Conservation (phyloP, 345 rosid genomes). For the Schrenkiella parvula region DNA sequence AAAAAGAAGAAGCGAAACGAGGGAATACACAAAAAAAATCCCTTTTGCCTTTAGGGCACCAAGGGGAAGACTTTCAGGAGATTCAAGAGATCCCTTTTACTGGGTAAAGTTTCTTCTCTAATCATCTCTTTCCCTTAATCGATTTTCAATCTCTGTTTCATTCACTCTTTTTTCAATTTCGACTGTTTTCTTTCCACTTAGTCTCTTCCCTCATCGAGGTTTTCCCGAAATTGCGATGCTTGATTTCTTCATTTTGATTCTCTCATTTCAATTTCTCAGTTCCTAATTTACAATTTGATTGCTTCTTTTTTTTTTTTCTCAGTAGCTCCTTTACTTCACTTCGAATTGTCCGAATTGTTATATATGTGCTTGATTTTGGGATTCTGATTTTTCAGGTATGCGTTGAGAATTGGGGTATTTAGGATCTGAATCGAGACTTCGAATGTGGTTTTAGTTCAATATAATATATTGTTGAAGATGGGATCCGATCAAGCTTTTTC, state of each 20-base stretch:
- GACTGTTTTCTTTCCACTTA: neutral
- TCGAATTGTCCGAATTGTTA: neutral
- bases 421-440: neutral
- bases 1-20: neutral
- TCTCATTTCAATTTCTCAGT: neutral
- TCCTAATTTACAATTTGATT: neutral
- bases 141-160: neutral
- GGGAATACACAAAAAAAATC: neutral
- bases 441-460: neutral
- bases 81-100: neutral
- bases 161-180: neutral
- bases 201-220: neutral
- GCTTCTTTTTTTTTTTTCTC: neutral
- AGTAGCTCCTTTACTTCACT: neutral
- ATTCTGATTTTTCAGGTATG: slow-evolving; percentile 4
- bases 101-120: neutral
- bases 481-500: slow-evolving; percentile 6
- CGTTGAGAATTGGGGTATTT: neutral
- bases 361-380: neutral
- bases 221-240: neutral
- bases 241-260: neutral
- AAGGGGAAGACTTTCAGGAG: slow-evolving; percentile 4
- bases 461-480: neutral
- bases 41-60: slow-evolving; percentile 5
- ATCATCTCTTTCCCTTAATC: neutral